A percentile compares a stretch with the other conserved stretches of the same genome.
These are phyloP conservation scores for Aspergillus baeticus DNA, from an alignment of 495 filamentous ascomycete species.

Conservation along the genomic window DNA sequence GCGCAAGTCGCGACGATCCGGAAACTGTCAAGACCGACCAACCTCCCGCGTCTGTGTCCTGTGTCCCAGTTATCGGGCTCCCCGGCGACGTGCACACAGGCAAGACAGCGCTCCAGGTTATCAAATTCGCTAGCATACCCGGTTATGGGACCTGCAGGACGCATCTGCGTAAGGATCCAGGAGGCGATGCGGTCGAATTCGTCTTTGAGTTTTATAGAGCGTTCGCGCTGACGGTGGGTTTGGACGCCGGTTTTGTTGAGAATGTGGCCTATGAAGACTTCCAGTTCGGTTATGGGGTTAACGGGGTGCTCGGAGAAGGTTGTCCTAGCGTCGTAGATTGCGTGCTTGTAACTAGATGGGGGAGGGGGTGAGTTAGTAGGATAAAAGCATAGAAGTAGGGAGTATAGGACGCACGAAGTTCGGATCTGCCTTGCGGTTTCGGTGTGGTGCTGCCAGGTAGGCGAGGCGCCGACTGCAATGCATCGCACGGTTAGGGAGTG, in stretches of 20 bases:
- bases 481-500: conserved; percentile 46
- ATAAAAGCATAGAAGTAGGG: not conserved
- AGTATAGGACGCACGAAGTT: conserved; percentile 39
- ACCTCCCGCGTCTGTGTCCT: not conserved
- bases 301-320: conserved; percentile 56
- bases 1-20: conserved; percentile 7
- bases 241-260: conserved; percentile 61
- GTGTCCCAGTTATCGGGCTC: not conserved
- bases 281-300: conserved; percentile 63
- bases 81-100: conserved; percentile 16
- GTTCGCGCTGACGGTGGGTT: conserved; percentile 62
- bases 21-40: conserved; percentile 3
- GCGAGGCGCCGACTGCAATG: conserved; percentile 33
- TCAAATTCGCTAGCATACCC: conserved; percentile 7
- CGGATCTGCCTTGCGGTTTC: conserved; percentile 49
- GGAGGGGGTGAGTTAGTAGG: not conserved
- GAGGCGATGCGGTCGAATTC: conserved; percentile 53
- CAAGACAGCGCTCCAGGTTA: conserved; percentile 17
- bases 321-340: conserved; percentile 54
- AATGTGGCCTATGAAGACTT: conserved; percentile 74
- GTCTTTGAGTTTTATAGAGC: conserved; percentile 54
- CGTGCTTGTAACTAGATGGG: conserved; percentile 61
- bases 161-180: conserved; percentile 44
- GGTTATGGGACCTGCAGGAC: conserved; percentile 3
- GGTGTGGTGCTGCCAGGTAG: conserved; percentile 44